Evolutionary conservation across 768 basidiomycete species (phyloP), one percentile per base, ranked within the genome.

Genomic region (Rubroboletus satanas): DNA sequence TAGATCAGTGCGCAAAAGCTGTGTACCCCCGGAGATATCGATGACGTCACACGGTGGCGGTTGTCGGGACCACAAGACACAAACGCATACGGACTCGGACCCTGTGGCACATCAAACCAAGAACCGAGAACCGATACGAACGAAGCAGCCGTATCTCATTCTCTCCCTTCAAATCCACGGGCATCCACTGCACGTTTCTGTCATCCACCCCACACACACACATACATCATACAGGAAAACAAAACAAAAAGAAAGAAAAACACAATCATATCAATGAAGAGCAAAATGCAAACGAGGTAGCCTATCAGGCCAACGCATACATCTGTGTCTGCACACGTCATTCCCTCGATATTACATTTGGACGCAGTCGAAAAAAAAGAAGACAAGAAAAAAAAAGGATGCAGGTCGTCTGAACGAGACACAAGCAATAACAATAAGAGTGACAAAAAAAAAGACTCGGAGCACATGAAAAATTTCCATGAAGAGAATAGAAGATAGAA

Each of bases 221-320:
- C n/a, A n/a, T 63, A 79, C 78, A 17, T 70, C 74, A 12, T 76
- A 68, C 63, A 69, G 68, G 7, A 26, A 43, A 81, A 31, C 21
- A 37, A 4, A 32, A 10, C 3, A n/a, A 31, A n/a, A n/a, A 4
- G 4, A 32, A 15, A 6, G 4, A 15, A 15, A 28, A 18, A 15
- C 15, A 17, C 26, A 11, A 15, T 51, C 44, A 21, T 26, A 26
- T 41, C 31, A 35, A 35, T 7, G 3, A 18, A 32, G 1, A 17
- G 2, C 15, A 17, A 17, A 21, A 17, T 10, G 39, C 7, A 26
- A 35, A 49, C 44, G n/a, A 26, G 39, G n/a, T 15, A 18, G 9
- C 23, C 23, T 26, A 26, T 4, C 18, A 28, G 21, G 14, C 35
- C 41, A n/a, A 43, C 5, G 23, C 33, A 41, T 32, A 51, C 18